Evolutionary conservation across 371 early-diverging fungal species (phyloP).

Genomic region (Mucor lusitanicus): DNA sequence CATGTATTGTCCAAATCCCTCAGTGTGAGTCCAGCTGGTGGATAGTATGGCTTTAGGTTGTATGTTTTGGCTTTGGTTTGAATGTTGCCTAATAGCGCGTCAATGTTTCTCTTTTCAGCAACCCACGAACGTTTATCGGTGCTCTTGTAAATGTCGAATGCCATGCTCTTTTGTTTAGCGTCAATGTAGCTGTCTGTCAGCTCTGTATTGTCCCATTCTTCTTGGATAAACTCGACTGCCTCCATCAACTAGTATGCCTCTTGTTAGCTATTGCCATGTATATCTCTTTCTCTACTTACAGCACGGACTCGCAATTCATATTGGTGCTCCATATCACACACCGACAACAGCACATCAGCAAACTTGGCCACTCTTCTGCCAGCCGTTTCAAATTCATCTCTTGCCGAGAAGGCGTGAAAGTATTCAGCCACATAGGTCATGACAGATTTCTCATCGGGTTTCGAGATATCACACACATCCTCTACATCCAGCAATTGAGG

Average conservation of each 20-base stretch:
- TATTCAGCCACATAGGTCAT: constrained; percentile 99
- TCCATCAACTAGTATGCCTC: constrained; percentile 66
- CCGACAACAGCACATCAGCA: constrained; percentile 82
- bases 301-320: constrained; percentile 80
- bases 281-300: constrained; percentile 25
- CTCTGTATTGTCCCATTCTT: constrained; percentile 65
- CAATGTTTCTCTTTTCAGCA: constrained; percentile 86
- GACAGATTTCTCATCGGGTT: constrained; percentile 96
- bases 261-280: too few species aligned
- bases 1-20: constrained; percentile 81
- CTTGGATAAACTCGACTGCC: constrained; percentile 61
- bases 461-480: constrained; percentile 92
- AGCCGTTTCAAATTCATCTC: constrained; percentile 87
- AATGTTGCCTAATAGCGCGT: constrained; percentile 88
- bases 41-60: constrained; percentile 81
- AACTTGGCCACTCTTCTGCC: constrained; percentile 92
- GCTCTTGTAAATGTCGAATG: constrained; percentile 83
- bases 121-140: constrained; percentile 87
- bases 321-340: constrained; percentile 89
- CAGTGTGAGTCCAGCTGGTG: constrained; percentile 75
- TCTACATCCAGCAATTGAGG: constrained; percentile 94
- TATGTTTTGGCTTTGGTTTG: constrained; percentile 95
- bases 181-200: constrained; percentile 74
- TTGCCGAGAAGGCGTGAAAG: constrained; percentile 94
- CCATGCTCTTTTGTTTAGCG: constrained; percentile 70